These are phyloP conservation scores for Claviceps humidiphila DNA, from an alignment of 2,329 filamentous ascomycete species.

Conservation along the genomic window DNA sequence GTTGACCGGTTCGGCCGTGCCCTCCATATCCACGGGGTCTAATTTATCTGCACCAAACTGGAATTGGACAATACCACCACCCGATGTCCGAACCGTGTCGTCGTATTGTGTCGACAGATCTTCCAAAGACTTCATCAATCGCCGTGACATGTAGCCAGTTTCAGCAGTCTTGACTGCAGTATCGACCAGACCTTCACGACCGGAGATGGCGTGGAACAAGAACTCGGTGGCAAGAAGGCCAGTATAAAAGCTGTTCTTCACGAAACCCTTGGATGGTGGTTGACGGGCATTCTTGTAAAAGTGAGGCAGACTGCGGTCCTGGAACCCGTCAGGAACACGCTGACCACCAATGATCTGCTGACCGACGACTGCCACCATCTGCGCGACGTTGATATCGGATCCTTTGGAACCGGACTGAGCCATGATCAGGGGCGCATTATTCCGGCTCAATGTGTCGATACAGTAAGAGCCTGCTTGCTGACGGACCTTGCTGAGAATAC, in stretches of 20 bases:
- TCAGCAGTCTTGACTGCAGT: constrained; percentile 98
- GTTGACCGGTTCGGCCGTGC: constrained; percentile 78
- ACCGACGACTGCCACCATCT: constrained; percentile 95
- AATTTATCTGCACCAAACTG: constrained; percentile 93
- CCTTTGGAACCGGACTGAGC: constrained; percentile 95
- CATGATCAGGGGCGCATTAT: constrained; percentile 93
- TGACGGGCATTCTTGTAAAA: constrained; percentile 88
- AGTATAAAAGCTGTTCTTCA: constrained; percentile 93
- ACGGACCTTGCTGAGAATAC: constrained; percentile 83
- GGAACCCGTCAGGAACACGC: constrained; percentile 91
- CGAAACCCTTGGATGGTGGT: constrained; percentile 92
- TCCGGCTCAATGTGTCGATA: constrained; percentile 76
- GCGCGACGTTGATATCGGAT: constrained; percentile 93
- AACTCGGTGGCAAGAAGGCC: constrained; percentile 86
- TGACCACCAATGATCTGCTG: constrained; percentile 94
- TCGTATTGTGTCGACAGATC: constrained; percentile 91
- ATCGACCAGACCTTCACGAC: constrained; percentile 95
- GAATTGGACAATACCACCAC: constrained; percentile 83
- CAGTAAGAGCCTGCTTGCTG: constrained; percentile 83
- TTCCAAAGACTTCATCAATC: constrained; percentile 94
- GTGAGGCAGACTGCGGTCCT: constrained; percentile 86
- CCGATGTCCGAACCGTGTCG: constrained; percentile 84
- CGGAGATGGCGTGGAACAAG: constrained; percentile 95
- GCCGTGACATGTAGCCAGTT: constrained; percentile 97
- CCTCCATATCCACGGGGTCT: constrained; percentile 97